Conservation (phyloP, 352 stramenopile genomes). For the Globisporangium lucens region DNA sequence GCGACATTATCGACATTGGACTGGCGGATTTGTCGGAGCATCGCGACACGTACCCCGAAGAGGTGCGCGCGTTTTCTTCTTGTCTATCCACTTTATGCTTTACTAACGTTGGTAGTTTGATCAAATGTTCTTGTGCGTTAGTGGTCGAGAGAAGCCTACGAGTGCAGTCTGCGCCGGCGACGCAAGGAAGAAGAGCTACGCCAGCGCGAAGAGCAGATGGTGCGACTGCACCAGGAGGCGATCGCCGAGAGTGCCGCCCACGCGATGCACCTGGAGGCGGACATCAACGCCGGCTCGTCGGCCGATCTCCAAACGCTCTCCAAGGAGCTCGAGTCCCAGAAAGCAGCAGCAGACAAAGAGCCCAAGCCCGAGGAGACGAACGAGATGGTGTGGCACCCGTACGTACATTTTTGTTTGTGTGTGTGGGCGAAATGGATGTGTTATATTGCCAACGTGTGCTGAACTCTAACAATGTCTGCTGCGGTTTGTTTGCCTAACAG, state of each 20-base stretch:
- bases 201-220: constrained; percentile 63
- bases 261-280: constrained; percentile 67
- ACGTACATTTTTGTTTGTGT: constrained; percentile 25
- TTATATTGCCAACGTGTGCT: too few relatives aligned
- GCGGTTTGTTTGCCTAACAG: constrained; percentile 20
- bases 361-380: constrained; percentile 58
- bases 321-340: constrained; percentile 51
- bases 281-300: constrained; percentile 43
- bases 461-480: neutral
- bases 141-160: constrained; percentile 58
- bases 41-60: constrained; percentile 58
- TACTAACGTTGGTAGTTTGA: neutral
- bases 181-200: constrained; percentile 64
- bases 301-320: constrained; percentile 59
- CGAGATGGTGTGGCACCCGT: constrained; percentile 84
- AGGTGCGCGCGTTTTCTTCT: constrained; percentile 33
- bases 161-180: constrained; percentile 48
- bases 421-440: too few relatives aligned
- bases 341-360: constrained; percentile 45
- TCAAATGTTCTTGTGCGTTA: constrained; percentile 16
- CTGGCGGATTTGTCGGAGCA: constrained; percentile 72
- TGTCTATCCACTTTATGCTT: neutral
- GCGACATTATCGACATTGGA: constrained; percentile 77
- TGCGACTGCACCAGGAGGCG: constrained; percentile 61
- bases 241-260: constrained; percentile 71